phyloP scores from a whole-genome alignment of 169 alveolate species.

The Cyclospora cayetanensis region DNA sequence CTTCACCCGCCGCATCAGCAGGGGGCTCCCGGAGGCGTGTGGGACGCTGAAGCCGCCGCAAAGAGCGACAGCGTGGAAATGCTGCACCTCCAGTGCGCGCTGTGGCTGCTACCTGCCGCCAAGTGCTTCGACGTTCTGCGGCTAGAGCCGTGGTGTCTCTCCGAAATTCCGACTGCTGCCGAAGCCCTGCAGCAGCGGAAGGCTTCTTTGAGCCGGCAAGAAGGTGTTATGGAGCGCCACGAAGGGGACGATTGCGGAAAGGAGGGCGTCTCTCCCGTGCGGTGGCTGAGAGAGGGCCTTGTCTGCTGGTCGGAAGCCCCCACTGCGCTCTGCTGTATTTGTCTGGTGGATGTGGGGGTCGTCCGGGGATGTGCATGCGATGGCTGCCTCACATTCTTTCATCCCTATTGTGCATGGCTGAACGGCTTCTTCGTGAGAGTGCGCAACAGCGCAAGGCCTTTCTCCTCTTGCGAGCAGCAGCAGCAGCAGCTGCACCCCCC shows the following conservation, averaged over 20 bases:
- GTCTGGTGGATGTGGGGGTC: neutral
- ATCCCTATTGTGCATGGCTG: neutral
- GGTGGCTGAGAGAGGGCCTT: neutral
- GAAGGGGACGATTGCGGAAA: too few relatives aligned
- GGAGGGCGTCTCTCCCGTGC: too few relatives aligned
- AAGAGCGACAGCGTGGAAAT: neutral
- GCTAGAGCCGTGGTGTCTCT: constrained; percentile 73
- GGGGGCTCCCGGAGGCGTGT: neutral
- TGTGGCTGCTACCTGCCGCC: constrained; percentile 74
- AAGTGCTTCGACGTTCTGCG: constrained; percentile 57
- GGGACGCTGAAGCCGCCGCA: constrained; percentile 7
- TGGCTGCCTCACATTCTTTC: neutral
- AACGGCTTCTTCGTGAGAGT: neutral
- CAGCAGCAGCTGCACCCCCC: neutral
- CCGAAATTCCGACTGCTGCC: neutral
- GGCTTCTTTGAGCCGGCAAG: too few relatives aligned
- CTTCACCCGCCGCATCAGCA: constrained; percentile 19
- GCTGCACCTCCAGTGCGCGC: constrained; percentile 69
- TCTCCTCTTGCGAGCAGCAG: neutral
- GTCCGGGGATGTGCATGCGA: neutral
- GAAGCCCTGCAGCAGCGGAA: neutral
- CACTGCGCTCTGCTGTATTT: neutral
- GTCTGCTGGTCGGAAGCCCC: neutral
- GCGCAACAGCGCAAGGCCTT: neutral
- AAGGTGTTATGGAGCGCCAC: too few relatives aligned